Evolutionary conservation across 495 filamentous ascomycete species (phyloP), one percentile per base, ranked within the genome.

Genomic region (Penicillium canescens): DNA sequence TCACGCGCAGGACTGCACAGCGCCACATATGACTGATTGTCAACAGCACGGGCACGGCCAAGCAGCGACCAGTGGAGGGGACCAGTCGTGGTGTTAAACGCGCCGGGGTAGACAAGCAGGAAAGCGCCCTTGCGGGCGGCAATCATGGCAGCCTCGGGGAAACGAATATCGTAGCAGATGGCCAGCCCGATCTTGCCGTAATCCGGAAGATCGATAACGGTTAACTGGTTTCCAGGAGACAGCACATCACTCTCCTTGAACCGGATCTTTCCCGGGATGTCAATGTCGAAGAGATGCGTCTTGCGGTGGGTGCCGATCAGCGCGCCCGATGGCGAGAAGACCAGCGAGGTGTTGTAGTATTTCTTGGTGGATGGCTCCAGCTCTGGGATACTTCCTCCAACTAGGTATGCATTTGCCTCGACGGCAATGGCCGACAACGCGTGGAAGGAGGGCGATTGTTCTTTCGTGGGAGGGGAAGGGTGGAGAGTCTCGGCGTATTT

Each of bases 241-340:
- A 99, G 79, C 7, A 96, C 90, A 42, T 96, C 91, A 46, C 84
- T 89, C 71, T 99, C 94, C 53, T 82, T 82, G 77, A 99, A 99
- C 12, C 65, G 86, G 68, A 99, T 96, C 69, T 90, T 90, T 26
- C 91, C 92, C 2, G 94, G 94, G 62, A 99, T 99, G 68, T 93
- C 88, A 61, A 99, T 99, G 74, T 99, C 94, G 74, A 99, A 99
- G n/a, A 99, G 80, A 67, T 99, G 94, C 16, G 94, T 83, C 70
- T 99, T 99, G 55, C 94, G 84, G 66, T 99, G 92, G 3, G 83
- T 89, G 3, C 86, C 90, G 9, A 98, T 78, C n/a, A 97, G 76
- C 8, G 78, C 67, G 1, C 94, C 94, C 1, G 79, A 60, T 0
- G 92, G 91, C 11, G 75, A 80, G 71, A 98, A 98, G 1, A 88